Evolutionary conservation across 2,329 filamentous ascomycete species (phyloP).

Genomic region (Scedosporium dehoogii): DNA sequence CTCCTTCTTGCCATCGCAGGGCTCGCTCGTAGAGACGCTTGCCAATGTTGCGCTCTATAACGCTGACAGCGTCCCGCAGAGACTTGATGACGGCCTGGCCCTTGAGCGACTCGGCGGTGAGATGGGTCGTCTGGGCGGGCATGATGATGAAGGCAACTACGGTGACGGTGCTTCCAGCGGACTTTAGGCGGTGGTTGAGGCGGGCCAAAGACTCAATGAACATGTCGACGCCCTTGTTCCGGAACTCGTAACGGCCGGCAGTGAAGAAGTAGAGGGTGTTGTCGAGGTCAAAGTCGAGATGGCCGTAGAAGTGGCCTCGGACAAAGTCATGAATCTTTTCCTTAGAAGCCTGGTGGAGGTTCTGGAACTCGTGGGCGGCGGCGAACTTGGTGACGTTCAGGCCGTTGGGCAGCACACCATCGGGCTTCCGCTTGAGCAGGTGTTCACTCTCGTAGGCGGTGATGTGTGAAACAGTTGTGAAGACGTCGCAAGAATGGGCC

Average conservation of each 20-base stretch:
- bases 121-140: constrained; percentile 89
- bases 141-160: constrained; percentile 98
- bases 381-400: constrained; percentile 67
- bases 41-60: constrained; percentile 87
- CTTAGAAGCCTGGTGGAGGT: constrained; percentile 92
- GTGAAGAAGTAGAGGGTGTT: constrained; percentile 99
- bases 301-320: constrained; percentile 94
- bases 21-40: constrained; percentile 92
- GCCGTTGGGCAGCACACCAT: constrained; percentile 91
- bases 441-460: constrained; percentile 98
- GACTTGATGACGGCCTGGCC: constrained; percentile 97
- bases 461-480: constrained; percentile 97
- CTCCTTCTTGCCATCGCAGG: constrained; percentile 90
- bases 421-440: constrained; percentile 92
- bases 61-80: constrained; percentile 80
- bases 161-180: constrained; percentile 74
- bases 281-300: constrained; percentile 93
- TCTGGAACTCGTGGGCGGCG: constrained; percentile 64
- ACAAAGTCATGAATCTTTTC: constrained; percentile 99
- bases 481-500: constrained; percentile 87
- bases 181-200: constrained; percentile 87
- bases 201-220: constrained; percentile 95
- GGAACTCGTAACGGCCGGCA: constrained; percentile 91
- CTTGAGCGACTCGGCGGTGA: constrained; percentile 92
- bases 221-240: constrained; percentile 99